Percentiles rank a stretch among this genome's conserved stretches.
phyloP scores from a whole-genome alignment of 78 protist species.

The Dictyostelium brefeldianum region DNA sequence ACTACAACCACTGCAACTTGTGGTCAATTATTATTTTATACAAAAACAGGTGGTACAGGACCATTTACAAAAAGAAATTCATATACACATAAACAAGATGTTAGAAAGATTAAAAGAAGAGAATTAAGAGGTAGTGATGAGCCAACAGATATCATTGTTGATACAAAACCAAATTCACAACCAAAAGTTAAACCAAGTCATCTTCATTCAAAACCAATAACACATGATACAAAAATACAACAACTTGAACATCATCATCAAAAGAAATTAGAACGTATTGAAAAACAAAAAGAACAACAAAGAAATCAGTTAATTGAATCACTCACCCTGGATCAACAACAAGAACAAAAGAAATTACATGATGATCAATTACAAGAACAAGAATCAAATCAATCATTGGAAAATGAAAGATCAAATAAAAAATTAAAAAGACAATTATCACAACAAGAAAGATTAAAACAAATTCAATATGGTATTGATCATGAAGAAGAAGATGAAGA shows the following conservation, averaged over 20 bases:
- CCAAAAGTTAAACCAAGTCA: constrained; percentile 1
- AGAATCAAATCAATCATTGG: not conserved
- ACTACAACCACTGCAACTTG: not conserved
- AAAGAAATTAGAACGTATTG: not conserved
- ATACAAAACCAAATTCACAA: not conserved
- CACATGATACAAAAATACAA: not conserved
- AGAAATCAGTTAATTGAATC: not conserved
- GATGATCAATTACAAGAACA: not conserved
- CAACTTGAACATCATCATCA: not conserved
- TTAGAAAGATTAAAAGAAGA: constrained; percentile 9
- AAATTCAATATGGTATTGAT: not conserved
- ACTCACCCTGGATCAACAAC: not conserved
- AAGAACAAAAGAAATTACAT: constrained; percentile 22
- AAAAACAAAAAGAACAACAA: constrained; percentile 4
- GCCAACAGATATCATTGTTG: not conserved
- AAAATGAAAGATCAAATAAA: constrained; percentile 22
- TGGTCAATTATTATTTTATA: not conserved
- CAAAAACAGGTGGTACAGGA: not conserved
- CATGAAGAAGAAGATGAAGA: not conserved
- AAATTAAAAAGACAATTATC: not conserved
- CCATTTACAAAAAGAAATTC: constrained; percentile 25
- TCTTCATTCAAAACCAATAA: not conserved
- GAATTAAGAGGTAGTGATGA: constrained; percentile 8
- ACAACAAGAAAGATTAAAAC: constrained; percentile 25
- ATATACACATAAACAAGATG: constrained; percentile 49